These are phyloP conservation scores for Apiospora saccharicola DNA, from an alignment of 2,329 filamentous ascomycete genomes.

Conservation along the genomic window DNA sequence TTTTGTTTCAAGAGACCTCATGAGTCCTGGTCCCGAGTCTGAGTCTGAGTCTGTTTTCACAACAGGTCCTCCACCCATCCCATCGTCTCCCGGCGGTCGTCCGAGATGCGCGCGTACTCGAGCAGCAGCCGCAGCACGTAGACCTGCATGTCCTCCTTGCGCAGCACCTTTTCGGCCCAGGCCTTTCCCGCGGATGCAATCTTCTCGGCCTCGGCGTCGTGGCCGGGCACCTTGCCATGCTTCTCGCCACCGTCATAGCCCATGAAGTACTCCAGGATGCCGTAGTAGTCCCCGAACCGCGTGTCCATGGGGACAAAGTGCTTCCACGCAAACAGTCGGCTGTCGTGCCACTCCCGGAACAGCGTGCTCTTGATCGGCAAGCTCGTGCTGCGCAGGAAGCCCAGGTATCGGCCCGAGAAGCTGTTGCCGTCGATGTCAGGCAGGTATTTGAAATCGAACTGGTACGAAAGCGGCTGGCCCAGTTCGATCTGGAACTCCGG, in stretches of 20 bases:
- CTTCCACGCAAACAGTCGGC: conserved; percentile 75
- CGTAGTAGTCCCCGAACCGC: conserved; percentile 74
- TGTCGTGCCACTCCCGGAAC: conserved; percentile 84
- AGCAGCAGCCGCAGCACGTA: conserved; percentile 71
- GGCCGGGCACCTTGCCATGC: conserved; percentile 40
- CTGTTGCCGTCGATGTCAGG: conserved; percentile 81
- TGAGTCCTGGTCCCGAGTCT: no score
- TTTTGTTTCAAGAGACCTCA: no score
- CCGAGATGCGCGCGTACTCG: conserved; percentile 66
- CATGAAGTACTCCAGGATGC: conserved; percentile 77
- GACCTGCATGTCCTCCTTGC: conserved; percentile 77
- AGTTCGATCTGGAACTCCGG: conserved; percentile 51
- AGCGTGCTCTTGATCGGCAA: conserved; percentile 80
- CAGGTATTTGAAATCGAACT: conserved; percentile 72
- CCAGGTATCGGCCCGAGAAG: conserved; percentile 73
- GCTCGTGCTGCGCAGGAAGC: conserved; percentile 73
- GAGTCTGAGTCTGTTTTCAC: neutral
- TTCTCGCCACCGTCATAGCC: conserved; percentile 55
- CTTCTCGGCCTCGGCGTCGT: conserved; percentile 66
- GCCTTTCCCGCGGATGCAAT: conserved; percentile 71
- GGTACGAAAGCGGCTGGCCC: conserved; percentile 55
- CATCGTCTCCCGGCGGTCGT: conserved; percentile 59
- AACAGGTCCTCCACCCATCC: conserved; percentile 63
- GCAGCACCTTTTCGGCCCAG: conserved; percentile 73
- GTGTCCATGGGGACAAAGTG: conserved; percentile 85